Evolutionary conservation across 2,329 filamentous ascomycete genomes (phyloP).

Genomic region (Neocucurbitaria cava): DNA sequence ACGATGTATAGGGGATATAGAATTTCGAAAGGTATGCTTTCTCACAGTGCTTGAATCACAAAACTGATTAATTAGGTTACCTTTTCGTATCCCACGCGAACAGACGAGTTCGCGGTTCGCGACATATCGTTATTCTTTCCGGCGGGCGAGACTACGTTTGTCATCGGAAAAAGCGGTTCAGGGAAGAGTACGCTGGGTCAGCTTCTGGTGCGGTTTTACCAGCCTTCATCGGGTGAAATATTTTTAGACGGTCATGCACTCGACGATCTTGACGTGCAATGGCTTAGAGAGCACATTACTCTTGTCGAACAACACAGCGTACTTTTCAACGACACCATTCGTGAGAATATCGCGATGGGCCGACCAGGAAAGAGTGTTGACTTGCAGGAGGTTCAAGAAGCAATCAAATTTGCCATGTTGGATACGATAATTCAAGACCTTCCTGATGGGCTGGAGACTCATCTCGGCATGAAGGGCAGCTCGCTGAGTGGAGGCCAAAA

Average conservation of each 20-base stretch:
- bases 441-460: constrained; percentile 74
- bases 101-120: constrained; percentile 65
- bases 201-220: constrained; percentile 79
- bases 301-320: constrained; percentile 83
- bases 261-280: constrained; percentile 67
- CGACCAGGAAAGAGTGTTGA: constrained; percentile 60
- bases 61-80: constrained; percentile 63
- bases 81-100: constrained; percentile 81
- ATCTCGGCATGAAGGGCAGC: constrained; percentile 72
- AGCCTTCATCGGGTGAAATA: constrained; percentile 69
- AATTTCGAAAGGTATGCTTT: constrained; percentile 69
- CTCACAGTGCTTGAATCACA: background rate
- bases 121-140: constrained; percentile 73
- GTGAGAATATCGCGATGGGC: constrained; percentile 79
- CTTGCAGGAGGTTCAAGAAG: constrained; percentile 63
- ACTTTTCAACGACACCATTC: constrained; percentile 82
- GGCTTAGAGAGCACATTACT: constrained; percentile 79
- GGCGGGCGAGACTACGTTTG: constrained; percentile 75
- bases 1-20: constrained; percentile 70
- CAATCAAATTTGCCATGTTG: constrained; percentile 73
- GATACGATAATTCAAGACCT: constrained; percentile 71
- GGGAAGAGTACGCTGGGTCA: constrained; percentile 91
- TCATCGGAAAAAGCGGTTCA: constrained; percentile 86
- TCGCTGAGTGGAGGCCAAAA: constrained; percentile 84
- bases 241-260: constrained; percentile 71